Evolutionary conservation across 352 stramenopile species (phyloP).

Genomic region (Achlya hypogyna): DNA sequence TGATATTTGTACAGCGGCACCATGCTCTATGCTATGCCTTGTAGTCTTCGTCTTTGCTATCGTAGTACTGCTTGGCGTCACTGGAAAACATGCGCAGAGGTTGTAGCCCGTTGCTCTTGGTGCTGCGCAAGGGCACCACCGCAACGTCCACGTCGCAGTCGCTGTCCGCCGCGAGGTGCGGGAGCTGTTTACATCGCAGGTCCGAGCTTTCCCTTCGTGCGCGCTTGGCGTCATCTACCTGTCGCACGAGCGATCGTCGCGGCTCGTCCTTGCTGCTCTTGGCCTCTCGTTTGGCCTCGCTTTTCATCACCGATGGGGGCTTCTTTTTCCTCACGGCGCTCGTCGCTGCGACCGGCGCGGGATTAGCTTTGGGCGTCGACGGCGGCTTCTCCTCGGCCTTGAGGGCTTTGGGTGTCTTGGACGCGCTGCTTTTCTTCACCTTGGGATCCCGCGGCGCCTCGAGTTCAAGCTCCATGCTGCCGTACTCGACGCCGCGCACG

Average conservation of each 20-base stretch:
- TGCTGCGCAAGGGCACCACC: background rate
- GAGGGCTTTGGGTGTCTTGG: background rate
- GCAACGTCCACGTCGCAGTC: background rate
- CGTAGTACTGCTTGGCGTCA: conserved; percentile 1
- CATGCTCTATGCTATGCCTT: background rate
- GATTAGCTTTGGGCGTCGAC: conserved; percentile 1
- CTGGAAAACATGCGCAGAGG: background rate
- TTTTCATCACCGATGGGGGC: background rate
- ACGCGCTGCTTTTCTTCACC: background rate
- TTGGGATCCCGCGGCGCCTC: background rate
- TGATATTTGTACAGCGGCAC: background rate
- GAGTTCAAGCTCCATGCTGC: background rate
- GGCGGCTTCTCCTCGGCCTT: background rate
- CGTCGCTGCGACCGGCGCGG: background rate
- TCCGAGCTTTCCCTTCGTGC: background rate
- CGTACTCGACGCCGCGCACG: conserved; percentile 3
- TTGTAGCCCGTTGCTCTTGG: background rate
- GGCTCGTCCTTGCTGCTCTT: background rate
- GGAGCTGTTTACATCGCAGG: background rate
- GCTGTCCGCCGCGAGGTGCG: background rate
- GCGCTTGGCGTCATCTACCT: background rate
- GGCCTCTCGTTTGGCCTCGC: background rate
- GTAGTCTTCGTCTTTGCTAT: background rate
- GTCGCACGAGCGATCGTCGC: background rate
- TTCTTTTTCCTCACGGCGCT: conserved; percentile 5